Base-by-base conservation (phyloP, 148 eudicot species). In the Polygonum aviculare region DNA sequence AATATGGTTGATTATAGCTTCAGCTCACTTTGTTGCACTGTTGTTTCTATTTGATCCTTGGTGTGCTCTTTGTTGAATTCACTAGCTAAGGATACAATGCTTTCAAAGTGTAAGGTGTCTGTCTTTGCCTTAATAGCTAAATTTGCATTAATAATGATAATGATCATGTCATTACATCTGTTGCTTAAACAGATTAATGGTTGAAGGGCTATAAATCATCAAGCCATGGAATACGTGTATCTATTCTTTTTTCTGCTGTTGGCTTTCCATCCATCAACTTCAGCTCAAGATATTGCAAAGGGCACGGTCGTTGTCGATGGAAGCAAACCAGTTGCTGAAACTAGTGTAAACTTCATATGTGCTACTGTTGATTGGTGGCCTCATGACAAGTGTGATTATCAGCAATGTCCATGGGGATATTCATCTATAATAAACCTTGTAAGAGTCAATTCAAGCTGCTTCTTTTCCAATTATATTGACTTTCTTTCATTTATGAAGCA, bases 311-410 rank as follows among this genome's bases (percentile, higher is more conserved):
- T 82, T 12, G 80, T 94, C 36, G 77, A 90, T 86, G 90, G 93
- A 59, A 80, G 82, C 74, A 55, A 49, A 76, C 77, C 76, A 31
- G 36, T 90, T 62, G 91, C 96, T 69, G 77, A 81, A 45, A 90
- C 98, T 16, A 90, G 90, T 85, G 86, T 72, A 73, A 83, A 88
- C 83, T 94, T 86, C 78, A 78, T 94, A 0, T 94, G 98, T 74
- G 94, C 96, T 49, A 94, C 98, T 36, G 73, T 94, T 18, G 98
- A 94, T 87, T 94, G 98, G 98, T 94, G 98, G 98, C 97, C 98
- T 80, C 83, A 79, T 67, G 87, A 84, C 44, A 92, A 94, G 79
- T 94, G 98, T 67, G 80, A 90, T 76, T 94, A 94, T 74, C 44
- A 88, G 70, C 86, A 84, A 35, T 94, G 98, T 80, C 98, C 98